phyloP scores from a whole-genome alignment of 2,329 filamentous ascomycete genomes.

The Coniochaeta sp. region DNA sequence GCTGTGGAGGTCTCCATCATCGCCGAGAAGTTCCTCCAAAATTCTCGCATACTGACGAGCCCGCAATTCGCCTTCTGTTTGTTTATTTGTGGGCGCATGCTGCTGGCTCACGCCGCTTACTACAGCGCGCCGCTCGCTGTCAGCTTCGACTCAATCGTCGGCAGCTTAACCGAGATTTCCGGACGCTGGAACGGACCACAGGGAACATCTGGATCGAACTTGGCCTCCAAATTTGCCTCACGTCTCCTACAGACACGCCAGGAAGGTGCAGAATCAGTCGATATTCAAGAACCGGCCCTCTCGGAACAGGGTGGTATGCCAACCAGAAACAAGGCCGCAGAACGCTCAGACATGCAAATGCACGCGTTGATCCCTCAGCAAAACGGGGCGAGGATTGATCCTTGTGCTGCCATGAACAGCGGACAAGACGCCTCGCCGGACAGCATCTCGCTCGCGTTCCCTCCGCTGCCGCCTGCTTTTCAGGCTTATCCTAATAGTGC shows the following conservation, averaged over 20 bases:
- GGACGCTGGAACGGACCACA: slow-evolving; percentile 26
- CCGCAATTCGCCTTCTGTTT: slow-evolving; percentile 31
- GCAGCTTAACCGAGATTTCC: slow-evolving; percentile 26
- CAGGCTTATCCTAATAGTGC: slow-evolving; percentile 13
- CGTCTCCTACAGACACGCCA: slow-evolving; percentile 20
- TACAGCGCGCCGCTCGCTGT: slow-evolving; percentile 18
- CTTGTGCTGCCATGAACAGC: slow-evolving; percentile 3
- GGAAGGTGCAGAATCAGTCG: slow-evolving; percentile 18
- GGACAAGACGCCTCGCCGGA: slow-evolving; percentile 16
- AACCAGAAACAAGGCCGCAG: background rate
- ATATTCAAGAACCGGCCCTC: slow-evolving; percentile 25
- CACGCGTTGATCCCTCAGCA: too few species aligned
- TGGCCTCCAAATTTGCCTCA: slow-evolving; percentile 26
- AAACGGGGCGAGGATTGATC: background rate
- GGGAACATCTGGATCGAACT: slow-evolving; percentile 15
- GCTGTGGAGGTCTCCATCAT: slow-evolving; percentile 30
- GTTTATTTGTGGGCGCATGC: slow-evolving; percentile 27
- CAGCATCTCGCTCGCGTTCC: slow-evolving; percentile 25
- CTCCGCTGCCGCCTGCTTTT: slow-evolving; percentile 23
- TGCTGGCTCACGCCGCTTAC: slow-evolving; percentile 25
- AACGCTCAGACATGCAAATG: too few species aligned
- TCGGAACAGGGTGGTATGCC: slow-evolving; percentile 16
- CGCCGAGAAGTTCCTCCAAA: slow-evolving; percentile 26
- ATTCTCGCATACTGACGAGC: slow-evolving; percentile 20
- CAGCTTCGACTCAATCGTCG: slow-evolving; percentile 24